A percentile compares a stretch with the other conserved stretches of the same genome.
phyloP scores from a whole-genome alignment of 2,329 filamentous ascomycete genomes.

The Diaporthe citri region DNA sequence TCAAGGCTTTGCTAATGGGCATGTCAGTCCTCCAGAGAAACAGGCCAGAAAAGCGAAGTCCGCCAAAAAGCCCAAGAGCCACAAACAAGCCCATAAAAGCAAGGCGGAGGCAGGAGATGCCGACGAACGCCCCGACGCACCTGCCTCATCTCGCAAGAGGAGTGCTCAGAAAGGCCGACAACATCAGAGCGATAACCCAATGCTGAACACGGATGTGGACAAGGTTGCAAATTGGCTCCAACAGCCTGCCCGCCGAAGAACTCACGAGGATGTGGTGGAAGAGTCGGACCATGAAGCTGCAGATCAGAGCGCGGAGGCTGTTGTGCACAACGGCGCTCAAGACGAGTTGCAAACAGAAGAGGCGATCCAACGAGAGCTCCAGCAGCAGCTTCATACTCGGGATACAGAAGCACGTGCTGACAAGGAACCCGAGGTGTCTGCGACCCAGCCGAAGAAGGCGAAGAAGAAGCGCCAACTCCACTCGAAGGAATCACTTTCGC shows the following conservation, averaged over 20 bases:
- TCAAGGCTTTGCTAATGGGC: background rate
- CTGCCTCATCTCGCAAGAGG: background rate
- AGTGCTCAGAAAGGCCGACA: background rate
- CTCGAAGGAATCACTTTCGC: constrained; percentile 23
- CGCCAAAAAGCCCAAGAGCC: background rate
- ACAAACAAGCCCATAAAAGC: background rate
- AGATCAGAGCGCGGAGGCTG: background rate
- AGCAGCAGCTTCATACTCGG: background rate
- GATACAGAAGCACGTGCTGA: background rate
- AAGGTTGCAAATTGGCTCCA: background rate
- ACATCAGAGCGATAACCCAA: background rate
- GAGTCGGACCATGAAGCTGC: background rate
- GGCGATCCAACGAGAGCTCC: background rate
- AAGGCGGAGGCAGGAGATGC: background rate
- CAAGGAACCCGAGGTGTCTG: background rate
- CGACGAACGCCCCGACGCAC: background rate
- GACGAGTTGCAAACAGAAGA: background rate
- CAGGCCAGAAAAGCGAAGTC: background rate
- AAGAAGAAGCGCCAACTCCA: constrained; percentile 35
- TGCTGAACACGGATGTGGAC: background rate
- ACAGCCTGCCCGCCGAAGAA: background rate
- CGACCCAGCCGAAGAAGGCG: background rate
- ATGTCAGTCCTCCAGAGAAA: background rate
- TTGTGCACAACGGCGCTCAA: background rate
- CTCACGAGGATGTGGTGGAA: background rate